Base-by-base conservation (phyloP, 352 stramenopile genomes). In the Globisporangium viniferum region DNA sequence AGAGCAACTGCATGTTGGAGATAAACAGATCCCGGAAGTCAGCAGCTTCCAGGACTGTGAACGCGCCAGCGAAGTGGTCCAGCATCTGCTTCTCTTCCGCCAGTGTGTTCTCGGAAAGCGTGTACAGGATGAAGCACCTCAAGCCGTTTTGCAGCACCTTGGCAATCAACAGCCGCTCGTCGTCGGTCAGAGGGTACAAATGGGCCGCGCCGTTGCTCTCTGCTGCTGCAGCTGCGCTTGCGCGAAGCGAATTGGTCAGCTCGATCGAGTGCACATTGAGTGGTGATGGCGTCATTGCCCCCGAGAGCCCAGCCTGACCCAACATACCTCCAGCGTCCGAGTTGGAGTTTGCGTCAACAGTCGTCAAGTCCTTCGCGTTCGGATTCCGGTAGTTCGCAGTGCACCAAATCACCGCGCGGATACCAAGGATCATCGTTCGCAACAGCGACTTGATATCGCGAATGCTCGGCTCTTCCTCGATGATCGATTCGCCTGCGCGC, bases 361-460 rank as follows among this genome's bases (percentile, higher is more conserved):
- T 91, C 18, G 86, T 93, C 58, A 95, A 57, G 72, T 97, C 70
- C 73, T 95, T 89, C 48, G 84, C 89, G 20, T 94, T 78, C n/a
- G 89, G 87, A 65, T 95, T 95, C 27, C 89, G 85, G 67, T 96
- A 96, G 76, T 98, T 98, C 41, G 87, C 89, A 14, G 98, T 98
- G 77, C 97, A 99, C 92, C 95, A 99, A 59, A 99, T 98, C 5
- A 99, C 83, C 10, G 95, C 98, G 64, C 98, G 98, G 48, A 99
- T 93, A 15, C 97, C 97, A n/a, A 98, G 74, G 57, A 99, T 97
- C 84, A 99, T 99, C 12, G 96, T 98, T 27, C 94, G 87, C 48
- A 99, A 63, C 31, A 99, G 83, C 20, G 83, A 92, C 72, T 98
- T 98, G 39, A 98, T 79, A 64, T 99, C 94, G 33, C 88, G 81